Conservation (phyloP, 179 eudicot species). For the Spergularia azorica region DNA sequence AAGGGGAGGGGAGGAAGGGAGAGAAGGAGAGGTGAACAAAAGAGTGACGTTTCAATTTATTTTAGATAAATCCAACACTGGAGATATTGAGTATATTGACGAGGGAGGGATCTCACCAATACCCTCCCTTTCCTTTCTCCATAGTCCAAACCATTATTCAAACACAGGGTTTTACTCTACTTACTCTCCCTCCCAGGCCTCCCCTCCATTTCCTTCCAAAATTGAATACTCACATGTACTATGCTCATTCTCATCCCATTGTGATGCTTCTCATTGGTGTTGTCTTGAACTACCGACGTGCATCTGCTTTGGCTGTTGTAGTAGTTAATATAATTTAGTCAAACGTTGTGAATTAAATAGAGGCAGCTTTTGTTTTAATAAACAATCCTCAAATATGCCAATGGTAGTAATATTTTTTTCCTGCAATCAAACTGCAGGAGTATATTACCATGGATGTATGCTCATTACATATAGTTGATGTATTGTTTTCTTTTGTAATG, state of each 20-base stretch:
- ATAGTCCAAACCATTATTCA: no score
- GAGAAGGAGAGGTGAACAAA: no score
- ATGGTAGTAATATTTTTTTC: not conserved
- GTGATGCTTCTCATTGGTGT: not conserved
- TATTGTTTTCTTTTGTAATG: not conserved
- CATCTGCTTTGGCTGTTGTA: not conserved
- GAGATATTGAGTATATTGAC: no score
- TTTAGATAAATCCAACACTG: no score
- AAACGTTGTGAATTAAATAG: not conserved
- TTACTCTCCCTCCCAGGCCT: no score
- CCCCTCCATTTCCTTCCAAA: not conserved
- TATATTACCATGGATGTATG: not conserved
- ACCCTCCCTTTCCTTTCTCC: no score
- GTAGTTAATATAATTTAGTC: not conserved
- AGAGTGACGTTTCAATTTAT: no score
- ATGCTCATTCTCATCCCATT: slow-evolving; percentile 5
- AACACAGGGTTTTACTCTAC: not conserved
- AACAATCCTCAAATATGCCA: not conserved
- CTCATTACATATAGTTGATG: not conserved
- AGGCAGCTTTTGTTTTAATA: not conserved
- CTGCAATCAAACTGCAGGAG: not conserved
- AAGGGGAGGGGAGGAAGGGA: no score
- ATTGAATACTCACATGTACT: not conserved
- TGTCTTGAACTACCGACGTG: not conserved
- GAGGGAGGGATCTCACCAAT: no score